phyloP scores from a whole-genome alignment of 2,329 filamentous ascomycete species.

The Chaetomiaceae sp. region DNA sequence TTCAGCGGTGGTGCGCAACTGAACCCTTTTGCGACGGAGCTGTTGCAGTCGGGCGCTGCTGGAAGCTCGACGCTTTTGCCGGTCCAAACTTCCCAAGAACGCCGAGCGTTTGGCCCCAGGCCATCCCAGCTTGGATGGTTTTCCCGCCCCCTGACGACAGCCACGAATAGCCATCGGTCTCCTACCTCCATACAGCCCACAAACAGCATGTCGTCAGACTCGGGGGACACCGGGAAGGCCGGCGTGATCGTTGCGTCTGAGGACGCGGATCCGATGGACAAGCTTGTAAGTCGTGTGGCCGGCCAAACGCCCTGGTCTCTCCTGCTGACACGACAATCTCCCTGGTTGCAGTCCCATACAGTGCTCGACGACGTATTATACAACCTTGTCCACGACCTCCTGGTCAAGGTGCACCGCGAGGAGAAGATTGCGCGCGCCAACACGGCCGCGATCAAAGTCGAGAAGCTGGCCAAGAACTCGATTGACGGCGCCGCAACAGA shows the following conservation, averaged over 20 bases:
- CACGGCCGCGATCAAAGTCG: conserved; percentile 57
- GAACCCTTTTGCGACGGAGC: too few relatives aligned
- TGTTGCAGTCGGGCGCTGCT: conserved; percentile 4
- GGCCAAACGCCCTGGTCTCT: conserved; percentile 3
- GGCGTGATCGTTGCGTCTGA: conserved; percentile 50
- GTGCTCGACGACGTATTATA: conserved; percentile 70
- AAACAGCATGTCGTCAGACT: conserved; percentile 24
- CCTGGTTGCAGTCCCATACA: conserved; percentile 45
- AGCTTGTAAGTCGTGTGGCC: conserved; percentile 44
- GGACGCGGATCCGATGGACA: conserved; percentile 49
- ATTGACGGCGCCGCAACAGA: conserved; percentile 49
- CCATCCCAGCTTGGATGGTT: conserved; percentile 9
- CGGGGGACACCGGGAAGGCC: conserved; percentile 43
- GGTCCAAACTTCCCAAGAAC: not conserved
- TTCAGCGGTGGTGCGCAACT: too few relatives aligned
- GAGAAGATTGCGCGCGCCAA: conserved; percentile 69
- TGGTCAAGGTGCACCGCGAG: conserved; percentile 68
- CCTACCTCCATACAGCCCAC: not conserved
- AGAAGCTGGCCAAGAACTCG: conserved; percentile 53
- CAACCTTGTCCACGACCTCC: conserved; percentile 69
- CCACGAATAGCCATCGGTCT: conserved; percentile 1
- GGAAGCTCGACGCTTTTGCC: conserved; percentile 6
- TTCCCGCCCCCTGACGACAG: conserved; percentile 9
- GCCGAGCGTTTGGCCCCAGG: conserved; percentile 9
- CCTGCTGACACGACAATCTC: conserved; percentile 5